A percentile compares a stretch with the other conserved stretches of the same genome.
phyloP scores from a whole-genome alignment of 1,284 basidiomycete species.

The Taiwanofungus camphoratus region DNA sequence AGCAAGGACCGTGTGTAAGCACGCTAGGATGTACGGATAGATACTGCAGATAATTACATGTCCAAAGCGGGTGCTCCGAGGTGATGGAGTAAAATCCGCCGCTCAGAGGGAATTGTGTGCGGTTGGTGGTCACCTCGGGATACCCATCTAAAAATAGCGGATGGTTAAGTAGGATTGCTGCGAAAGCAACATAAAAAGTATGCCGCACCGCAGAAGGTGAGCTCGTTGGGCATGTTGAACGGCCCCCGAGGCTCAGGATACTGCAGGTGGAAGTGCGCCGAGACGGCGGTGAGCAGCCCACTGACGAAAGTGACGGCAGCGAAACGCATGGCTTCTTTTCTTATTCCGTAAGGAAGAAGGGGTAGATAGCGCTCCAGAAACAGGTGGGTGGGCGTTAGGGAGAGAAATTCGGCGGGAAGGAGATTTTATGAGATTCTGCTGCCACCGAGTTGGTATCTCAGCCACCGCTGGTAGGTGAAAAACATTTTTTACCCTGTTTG shows the following conservation, averaged over 20 bases:
- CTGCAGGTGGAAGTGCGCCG: slow-evolving; percentile 67
- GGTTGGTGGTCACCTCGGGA: slow-evolving; percentile 34
- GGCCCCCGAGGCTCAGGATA: slow-evolving; percentile 57
- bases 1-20: slow-evolving; percentile 2
- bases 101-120: slow-evolving; percentile 59
- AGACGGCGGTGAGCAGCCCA: slow-evolving; percentile 30
- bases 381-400: slow-evolving; percentile 5
- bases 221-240: slow-evolving; percentile 54
- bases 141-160: slow-evolving; percentile 44
- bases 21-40: background rate
- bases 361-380: background rate
- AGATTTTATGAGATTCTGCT: slow-evolving; percentile 11
- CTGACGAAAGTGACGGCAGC: slow-evolving; percentile 24
- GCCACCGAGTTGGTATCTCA: slow-evolving; percentile 4
- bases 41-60: slow-evolving; percentile 34
- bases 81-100: slow-evolving; percentile 49
- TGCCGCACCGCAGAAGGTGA: slow-evolving; percentile 48
- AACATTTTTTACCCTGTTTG: background rate
- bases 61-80: slow-evolving; percentile 56
- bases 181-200: background rate
- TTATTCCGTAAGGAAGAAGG: background rate
- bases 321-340: slow-evolving; percentile 27
- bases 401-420: background rate
- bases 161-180: slow-evolving; percentile 2
- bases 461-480: slow-evolving; percentile 6